Conservation (phyloP, 495 filamentous ascomycete species). For the Penicillium steckii region DNA sequence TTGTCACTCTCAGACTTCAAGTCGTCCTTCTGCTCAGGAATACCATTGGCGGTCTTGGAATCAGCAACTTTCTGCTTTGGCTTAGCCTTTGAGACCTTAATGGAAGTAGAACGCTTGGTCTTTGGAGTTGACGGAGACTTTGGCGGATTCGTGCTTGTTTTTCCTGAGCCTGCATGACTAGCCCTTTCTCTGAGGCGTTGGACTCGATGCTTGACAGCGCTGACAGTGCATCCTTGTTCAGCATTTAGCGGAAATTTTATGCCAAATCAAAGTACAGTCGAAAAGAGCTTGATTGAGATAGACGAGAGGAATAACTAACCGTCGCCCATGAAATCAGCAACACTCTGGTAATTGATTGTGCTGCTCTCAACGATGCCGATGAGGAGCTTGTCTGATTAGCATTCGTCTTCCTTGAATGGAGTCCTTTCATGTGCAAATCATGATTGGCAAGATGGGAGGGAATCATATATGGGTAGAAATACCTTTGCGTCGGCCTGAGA, state of each 20-base stretch:
- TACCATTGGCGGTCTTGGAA: background rate
- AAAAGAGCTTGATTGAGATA: background rate
- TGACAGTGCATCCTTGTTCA: constrained; percentile 2
- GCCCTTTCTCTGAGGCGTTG: constrained; percentile 6
- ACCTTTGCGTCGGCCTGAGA: constrained; percentile 7
- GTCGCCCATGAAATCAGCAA: constrained; percentile 2
- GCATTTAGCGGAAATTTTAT: background rate
- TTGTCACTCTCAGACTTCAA: background rate
- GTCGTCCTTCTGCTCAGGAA: background rate
- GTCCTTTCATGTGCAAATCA: too few relatives aligned
- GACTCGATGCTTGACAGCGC: constrained; percentile 12
- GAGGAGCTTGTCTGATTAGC: constrained; percentile 5
- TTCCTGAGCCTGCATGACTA: background rate
- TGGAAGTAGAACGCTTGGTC: background rate
- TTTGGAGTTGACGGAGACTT: background rate
- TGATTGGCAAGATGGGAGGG: too few relatives aligned
- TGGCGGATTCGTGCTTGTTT: background rate
- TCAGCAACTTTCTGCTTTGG: background rate
- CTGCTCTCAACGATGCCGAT: background rate
- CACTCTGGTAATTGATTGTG: constrained; percentile 1
- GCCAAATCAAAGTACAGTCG: background rate
- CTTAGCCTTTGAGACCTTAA: background rate
- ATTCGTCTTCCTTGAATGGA: too few relatives aligned
- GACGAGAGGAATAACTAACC: background rate
- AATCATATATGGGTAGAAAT: background rate